These are phyloP conservation scores for Solanum lignicaule DNA, from an alignment of 257 asterid genomes.

Conservation along the genomic window DNA sequence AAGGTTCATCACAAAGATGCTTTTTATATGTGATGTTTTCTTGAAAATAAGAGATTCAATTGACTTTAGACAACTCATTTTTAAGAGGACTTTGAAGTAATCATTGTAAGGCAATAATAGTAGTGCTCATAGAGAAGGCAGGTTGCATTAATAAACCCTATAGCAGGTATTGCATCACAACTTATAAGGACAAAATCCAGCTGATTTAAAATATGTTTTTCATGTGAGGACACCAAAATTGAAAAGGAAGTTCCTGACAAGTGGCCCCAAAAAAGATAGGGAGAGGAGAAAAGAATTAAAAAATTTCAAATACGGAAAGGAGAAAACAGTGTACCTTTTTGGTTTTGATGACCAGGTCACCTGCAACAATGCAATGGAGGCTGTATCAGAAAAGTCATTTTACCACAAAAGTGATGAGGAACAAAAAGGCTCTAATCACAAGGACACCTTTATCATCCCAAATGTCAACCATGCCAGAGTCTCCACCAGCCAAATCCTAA, in stretches of 20 bases:
- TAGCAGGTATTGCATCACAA: neutral
- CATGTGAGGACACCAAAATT: neutral
- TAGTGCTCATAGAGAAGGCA: neutral
- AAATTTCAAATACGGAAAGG: neutral
- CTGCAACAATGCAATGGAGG: conserved; percentile 26
- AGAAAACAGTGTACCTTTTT: conserved; percentile 38
- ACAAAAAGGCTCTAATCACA: neutral
- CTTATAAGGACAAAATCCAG: neutral
- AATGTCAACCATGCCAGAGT: conserved; percentile 43
- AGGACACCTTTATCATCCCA: conserved; percentile 54
- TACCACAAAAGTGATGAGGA: neutral
- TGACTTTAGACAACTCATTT: neutral
- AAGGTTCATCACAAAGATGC: neutral
- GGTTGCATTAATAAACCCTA: neutral
- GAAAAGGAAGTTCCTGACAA: neutral
- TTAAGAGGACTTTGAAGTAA: neutral
- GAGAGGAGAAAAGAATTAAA: neutral
- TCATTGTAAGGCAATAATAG: neutral
- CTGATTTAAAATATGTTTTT: neutral
- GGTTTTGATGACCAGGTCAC: conserved; percentile 26
- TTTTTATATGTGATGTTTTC: neutral
- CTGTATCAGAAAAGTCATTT: conserved; percentile 12
- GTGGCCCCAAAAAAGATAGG: neutral
- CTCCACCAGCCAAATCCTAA: conserved; percentile 35
- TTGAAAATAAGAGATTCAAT: neutral